Percentiles rank a stretch among this genome's conserved stretches.
These are phyloP conservation scores for Candida hispaniensis DNA, from an alignment of 805 yeast genomes.

Conservation along the genomic window DNA sequence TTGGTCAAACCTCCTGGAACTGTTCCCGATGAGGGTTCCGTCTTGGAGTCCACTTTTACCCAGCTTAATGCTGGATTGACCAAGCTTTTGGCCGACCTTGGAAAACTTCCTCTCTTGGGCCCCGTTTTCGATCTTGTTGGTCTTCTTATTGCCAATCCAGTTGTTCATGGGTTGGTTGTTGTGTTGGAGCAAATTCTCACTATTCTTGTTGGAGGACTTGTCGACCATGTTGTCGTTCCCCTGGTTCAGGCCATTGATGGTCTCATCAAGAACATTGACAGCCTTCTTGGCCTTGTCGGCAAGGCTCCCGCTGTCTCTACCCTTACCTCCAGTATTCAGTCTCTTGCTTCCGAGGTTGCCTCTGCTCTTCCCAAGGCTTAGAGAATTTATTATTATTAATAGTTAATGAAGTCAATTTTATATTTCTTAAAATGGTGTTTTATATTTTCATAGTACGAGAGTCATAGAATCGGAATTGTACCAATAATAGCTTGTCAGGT, in stretches of 20 bases:
- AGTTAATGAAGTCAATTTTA: too few relatives aligned
- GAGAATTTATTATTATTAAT: too few relatives aligned
- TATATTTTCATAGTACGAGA: too few relatives aligned
- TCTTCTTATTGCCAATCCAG: constrained; percentile 11
- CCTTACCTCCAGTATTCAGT: too few relatives aligned
- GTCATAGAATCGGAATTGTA: too few relatives aligned
- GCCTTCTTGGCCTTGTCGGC: constrained; percentile 12
- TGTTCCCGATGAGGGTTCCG: constrained; percentile 7
- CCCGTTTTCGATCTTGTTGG: constrained; percentile 1
- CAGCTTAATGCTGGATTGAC: constrained; percentile 8
- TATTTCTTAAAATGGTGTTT: too few relatives aligned
- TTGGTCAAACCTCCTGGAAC: constrained; percentile 15
- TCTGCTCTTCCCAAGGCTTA: too few relatives aligned
- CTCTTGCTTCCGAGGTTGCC: too few relatives aligned
- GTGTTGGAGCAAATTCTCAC: constrained; percentile 8
- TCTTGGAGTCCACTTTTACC: constrained; percentile 4
- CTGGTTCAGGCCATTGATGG: constrained; percentile 15
- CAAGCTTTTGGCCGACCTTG: constrained; percentile 12
- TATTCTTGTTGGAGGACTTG: constrained; percentile 11
- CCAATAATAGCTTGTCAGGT: too few relatives aligned
- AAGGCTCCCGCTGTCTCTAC: constrained; percentile 4
- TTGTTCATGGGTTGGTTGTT: constrained; percentile 9
- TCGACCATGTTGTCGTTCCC: constrained; percentile 13
- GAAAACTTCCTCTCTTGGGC: constrained; percentile 7
- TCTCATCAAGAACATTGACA: constrained; percentile 7